Conservation (phyloP, 2,329 filamentous ascomycete species). For the Biscogniauxia sp. region DNA sequence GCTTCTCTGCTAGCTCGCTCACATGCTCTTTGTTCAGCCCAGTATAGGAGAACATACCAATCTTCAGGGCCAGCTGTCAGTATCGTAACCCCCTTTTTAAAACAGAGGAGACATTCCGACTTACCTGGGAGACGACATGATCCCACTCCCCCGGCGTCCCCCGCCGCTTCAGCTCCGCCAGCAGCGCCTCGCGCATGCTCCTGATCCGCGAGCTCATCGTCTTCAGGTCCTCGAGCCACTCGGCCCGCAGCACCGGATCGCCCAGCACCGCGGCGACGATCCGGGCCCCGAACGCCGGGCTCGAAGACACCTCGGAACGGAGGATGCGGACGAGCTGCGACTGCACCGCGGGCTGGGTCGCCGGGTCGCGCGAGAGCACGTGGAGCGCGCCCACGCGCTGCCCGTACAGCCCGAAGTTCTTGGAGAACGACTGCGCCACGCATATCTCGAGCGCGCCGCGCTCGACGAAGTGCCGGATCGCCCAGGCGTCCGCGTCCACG, state of each 20-base stretch:
- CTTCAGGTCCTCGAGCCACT: conserved; percentile 35
- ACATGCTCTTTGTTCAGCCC: conserved; percentile 34
- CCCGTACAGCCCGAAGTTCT: conserved; percentile 39
- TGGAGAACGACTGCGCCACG: conserved; percentile 35
- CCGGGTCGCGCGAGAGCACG: conserved; percentile 9
- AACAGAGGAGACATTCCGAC: background rate
- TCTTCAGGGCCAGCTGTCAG: conserved; percentile 23
- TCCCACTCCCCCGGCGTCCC: conserved; percentile 31
- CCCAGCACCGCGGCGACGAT: conserved; percentile 30
- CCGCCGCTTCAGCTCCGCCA: conserved; percentile 22
- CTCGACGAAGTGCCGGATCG: conserved; percentile 30
- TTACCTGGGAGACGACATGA: conserved; percentile 23
- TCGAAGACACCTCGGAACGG: conserved; percentile 30
- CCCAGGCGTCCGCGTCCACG: conserved; percentile 33
- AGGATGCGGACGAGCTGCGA: conserved; percentile 18
- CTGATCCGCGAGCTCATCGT: conserved; percentile 35
- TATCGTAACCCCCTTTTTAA: background rate
- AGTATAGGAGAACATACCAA: conserved; percentile 42
- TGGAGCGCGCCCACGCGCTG: conserved; percentile 33
- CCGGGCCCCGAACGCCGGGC: conserved; percentile 30
- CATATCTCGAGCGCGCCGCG: conserved; percentile 20
- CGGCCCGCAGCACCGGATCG: conserved; percentile 17
- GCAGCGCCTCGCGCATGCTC: conserved; percentile 28
- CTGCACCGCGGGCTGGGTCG: conserved; percentile 3
- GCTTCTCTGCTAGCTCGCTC: conserved; percentile 25